phyloP scores from a whole-genome alignment of 352 stramenopile species.

The Paralagenidium karlingii region DNA sequence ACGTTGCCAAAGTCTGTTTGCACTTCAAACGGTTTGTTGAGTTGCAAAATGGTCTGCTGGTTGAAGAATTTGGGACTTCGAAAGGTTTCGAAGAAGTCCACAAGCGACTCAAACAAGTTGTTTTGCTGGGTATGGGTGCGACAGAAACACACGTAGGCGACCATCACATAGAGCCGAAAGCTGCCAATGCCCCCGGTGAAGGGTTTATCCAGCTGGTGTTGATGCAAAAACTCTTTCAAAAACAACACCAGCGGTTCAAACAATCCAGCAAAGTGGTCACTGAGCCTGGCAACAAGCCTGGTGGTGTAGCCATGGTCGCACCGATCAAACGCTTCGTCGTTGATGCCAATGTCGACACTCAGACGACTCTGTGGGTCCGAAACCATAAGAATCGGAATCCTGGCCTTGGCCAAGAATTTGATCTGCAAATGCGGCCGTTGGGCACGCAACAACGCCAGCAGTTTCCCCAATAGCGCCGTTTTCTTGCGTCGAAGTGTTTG shows the following conservation, averaged over 20 bases:
- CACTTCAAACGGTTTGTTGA: slow-evolving; percentile 20
- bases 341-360: slow-evolving; percentile 49
- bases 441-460: slow-evolving; percentile 34
- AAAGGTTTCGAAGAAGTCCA: slow-evolving; percentile 54
- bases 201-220: slow-evolving; percentile 67
- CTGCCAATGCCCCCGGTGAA: slow-evolving; percentile 66
- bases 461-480: slow-evolving; percentile 28
- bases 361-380: slow-evolving; percentile 32
- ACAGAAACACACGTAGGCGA: slow-evolving; percentile 37
- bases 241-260: slow-evolving; percentile 50
- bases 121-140: slow-evolving; percentile 1
- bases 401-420: slow-evolving; percentile 56
- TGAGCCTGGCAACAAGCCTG: slow-evolving; percentile 34
- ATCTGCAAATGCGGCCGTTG: slow-evolving; percentile 39
- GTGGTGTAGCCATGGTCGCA: slow-evolving; percentile 59
- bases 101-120: slow-evolving; percentile 16
- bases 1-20: slow-evolving; percentile 34
- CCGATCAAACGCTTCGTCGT: slow-evolving; percentile 32
- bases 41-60: slow-evolving; percentile 24
- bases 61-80: slow-evolving; percentile 47
- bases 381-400: slow-evolving; percentile 66
- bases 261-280: slow-evolving; percentile 14
- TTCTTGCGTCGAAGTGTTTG: slow-evolving; percentile 41
- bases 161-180: slow-evolving; percentile 75
- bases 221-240: slow-evolving; percentile 67